Conservation (phyloP, 163 green algal species). For the Volvox carteri region DNA sequence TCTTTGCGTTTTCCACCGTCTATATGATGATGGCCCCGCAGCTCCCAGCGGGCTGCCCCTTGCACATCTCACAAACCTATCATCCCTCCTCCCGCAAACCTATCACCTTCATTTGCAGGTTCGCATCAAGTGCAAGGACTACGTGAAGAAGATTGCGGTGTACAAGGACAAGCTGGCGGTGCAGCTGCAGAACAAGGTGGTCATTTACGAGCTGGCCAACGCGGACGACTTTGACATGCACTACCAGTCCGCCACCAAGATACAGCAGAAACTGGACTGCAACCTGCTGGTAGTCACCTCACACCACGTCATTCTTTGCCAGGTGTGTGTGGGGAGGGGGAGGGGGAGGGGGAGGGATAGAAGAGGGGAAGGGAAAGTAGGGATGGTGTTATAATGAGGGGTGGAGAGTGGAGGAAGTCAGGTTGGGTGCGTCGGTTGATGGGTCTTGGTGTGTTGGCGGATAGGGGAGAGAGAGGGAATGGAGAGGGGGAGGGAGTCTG, state of each 20-base stretch:
- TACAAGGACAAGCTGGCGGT: slow-evolving; percentile 88
- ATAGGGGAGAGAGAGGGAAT: too few relatives aligned
- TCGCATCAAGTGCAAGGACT: slow-evolving; percentile 78
- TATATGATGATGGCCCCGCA: too few relatives aligned
- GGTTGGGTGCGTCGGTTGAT: too few relatives aligned
- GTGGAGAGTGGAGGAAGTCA: too few relatives aligned
- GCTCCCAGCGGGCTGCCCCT: too few relatives aligned
- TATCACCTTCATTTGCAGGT: too few relatives aligned
- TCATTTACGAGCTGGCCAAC: slow-evolving; percentile 84
- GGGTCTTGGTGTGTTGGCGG: too few relatives aligned
- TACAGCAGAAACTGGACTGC: slow-evolving; percentile 85
- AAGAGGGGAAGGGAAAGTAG: slow-evolving; percentile 79
- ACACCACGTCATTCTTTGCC: slow-evolving; percentile 84
- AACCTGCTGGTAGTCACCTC: slow-evolving; percentile 88
- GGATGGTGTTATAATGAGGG: too few relatives aligned
- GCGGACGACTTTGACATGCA: slow-evolving; percentile 78
- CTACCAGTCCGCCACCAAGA: slow-evolving; percentile 80
- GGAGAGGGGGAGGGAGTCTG: too few relatives aligned
- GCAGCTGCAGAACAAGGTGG: slow-evolving; percentile 81
- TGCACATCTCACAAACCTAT: too few relatives aligned
- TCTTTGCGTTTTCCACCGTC: too few relatives aligned
- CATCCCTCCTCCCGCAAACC: too few relatives aligned
- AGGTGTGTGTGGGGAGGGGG: slow-evolving; percentile 60
- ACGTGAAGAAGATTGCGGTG: slow-evolving; percentile 89
- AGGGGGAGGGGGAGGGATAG: background rate